A percentile compares a stretch with the other conserved stretches of the same genome.
phyloP scores from a whole-genome alignment of 2,329 filamentous ascomycete genomes.

The Diplocarpon mali region DNA sequence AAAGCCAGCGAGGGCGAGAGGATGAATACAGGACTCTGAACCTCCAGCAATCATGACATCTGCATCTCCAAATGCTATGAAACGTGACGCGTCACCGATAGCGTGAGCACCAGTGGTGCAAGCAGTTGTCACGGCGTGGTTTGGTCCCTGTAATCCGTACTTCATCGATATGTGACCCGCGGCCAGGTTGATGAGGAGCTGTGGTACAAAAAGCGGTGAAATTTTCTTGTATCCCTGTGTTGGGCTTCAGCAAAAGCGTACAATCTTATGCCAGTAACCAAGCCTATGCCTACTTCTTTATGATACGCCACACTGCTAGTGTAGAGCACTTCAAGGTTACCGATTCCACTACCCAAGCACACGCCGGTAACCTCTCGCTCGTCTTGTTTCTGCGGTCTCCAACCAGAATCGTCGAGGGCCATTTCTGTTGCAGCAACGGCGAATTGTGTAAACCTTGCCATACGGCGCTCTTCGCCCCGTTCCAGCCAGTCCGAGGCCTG shows the following conservation, averaged over 20 bases:
- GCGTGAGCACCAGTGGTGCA: slow-evolving; percentile 95
- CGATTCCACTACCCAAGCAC: slow-evolving; percentile 89
- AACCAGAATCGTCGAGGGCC: slow-evolving; percentile 73
- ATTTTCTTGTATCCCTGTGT: slow-evolving; percentile 80
- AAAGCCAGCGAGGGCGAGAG: slow-evolving; percentile 85
- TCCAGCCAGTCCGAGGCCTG: slow-evolving; percentile 42
- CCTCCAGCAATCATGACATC: slow-evolving; percentile 95
- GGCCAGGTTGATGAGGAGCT: slow-evolving; percentile 86
- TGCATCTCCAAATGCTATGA: slow-evolving; percentile 84
- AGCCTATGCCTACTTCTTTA: slow-evolving; percentile 41
- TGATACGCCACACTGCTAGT: slow-evolving; percentile 69
- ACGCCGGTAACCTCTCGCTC: slow-evolving; percentile 74
- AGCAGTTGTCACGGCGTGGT: slow-evolving; percentile 85
- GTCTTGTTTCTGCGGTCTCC: slow-evolving; percentile 40
- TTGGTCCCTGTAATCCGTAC: slow-evolving; percentile 80
- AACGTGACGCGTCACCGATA: slow-evolving; percentile 84
- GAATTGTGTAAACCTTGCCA: slow-evolving; percentile 89
- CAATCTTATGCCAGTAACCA: not conserved
- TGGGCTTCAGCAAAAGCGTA: slow-evolving; percentile 15
- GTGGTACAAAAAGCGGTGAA: slow-evolving; percentile 85
- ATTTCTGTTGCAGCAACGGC: slow-evolving; percentile 78
- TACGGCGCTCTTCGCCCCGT: slow-evolving; percentile 53
- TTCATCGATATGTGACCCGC: slow-evolving; percentile 93
- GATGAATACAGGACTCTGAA: slow-evolving; percentile 90
- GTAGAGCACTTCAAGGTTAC: slow-evolving; percentile 86